These are phyloP conservation scores for Metarhizium rileyi DNA, from an alignment of 2,329 filamentous ascomycete species.

Conservation along the genomic window DNA sequence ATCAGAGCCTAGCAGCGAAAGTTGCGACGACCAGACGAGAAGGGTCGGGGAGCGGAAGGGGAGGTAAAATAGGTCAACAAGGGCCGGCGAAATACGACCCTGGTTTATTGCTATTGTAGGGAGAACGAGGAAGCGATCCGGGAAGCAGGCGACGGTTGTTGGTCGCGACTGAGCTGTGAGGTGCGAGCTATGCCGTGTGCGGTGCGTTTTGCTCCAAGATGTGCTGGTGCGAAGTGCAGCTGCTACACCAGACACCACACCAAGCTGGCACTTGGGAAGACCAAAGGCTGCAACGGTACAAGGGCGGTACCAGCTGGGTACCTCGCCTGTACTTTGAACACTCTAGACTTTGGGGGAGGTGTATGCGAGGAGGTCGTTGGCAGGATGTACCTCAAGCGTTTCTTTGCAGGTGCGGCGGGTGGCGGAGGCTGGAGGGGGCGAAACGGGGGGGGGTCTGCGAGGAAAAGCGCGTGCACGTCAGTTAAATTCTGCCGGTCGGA, in stretches of 20 bases:
- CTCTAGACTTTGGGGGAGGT: conserved; percentile 1
- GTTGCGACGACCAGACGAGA: background rate
- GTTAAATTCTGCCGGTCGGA: conserved; percentile 32
- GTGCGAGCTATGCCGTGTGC: conserved; percentile 4
- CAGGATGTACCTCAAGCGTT: conserved; percentile 11
- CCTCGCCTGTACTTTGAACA: too few species aligned
- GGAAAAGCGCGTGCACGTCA: conserved; percentile 38
- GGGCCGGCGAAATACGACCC: background rate
- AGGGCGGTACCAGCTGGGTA: background rate
- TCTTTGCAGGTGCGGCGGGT: conserved; percentile 11
- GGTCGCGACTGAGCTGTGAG: conserved; percentile 8
- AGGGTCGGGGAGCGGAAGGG: background rate
- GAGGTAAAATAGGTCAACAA: background rate
- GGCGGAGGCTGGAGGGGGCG: conserved; percentile 10
- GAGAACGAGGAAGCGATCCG: background rate
- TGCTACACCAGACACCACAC: background rate
- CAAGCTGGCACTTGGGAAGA: background rate
- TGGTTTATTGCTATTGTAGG: background rate
- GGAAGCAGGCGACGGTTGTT: conserved; percentile 5
- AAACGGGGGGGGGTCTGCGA: conserved; percentile 27
- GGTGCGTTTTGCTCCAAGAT: background rate
- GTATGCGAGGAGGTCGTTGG: background rate
- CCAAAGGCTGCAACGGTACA: conserved; percentile 3
- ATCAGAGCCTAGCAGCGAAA: background rate
- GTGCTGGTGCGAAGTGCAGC: background rate